A percentile compares a stretch with the other conserved stretches of the same genome.
Evolutionary conservation across 345 rosid species (phyloP).

Genomic region (Chamaenerion angustifolium): DNA sequence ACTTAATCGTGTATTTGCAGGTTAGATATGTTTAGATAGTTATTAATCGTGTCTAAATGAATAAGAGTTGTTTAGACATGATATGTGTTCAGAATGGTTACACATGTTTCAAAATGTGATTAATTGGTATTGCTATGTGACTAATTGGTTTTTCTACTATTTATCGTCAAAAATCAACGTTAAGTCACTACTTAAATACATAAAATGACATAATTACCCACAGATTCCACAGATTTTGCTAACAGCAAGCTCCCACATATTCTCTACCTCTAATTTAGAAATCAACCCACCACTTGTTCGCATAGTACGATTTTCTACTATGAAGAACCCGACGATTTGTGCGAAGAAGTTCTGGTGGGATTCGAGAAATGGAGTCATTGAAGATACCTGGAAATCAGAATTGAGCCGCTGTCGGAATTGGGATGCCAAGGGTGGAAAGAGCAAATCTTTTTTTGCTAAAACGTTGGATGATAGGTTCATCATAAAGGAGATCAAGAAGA

Average conservation of each 20-base stretch:
- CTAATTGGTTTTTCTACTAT: no score
- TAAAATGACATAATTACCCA: no score
- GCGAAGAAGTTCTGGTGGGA: constrained; percentile 97
- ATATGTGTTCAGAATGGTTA: no score
- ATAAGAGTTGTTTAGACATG: no score
- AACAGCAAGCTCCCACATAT: constrained; percentile 90
- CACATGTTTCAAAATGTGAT: no score
- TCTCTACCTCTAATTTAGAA: constrained; percentile 75
- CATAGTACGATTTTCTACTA: constrained; percentile 77
- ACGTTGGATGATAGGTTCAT: constrained; percentile 81
- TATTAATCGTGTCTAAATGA: no score
- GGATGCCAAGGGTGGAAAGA: constrained; percentile 99
- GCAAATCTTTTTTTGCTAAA: constrained; percentile 76
- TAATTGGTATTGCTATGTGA: no score
- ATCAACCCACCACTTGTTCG: constrained; percentile 88
- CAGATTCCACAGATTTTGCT: constrained; percentile 94
- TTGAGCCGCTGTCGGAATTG: constrained; percentile 75
- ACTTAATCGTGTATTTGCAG: no score
- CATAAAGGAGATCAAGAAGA: constrained; percentile 87
- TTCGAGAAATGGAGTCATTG: constrained; percentile 93
- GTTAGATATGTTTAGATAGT: no score
- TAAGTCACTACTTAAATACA: no score
- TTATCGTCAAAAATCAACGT: no score
- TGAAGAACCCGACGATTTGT: constrained; percentile 89
- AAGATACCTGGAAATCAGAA: constrained; percentile 93